Evolutionary conservation across 805 yeast genomes (phyloP), one percentile per base, ranked within the genome.

Genomic region (Cyberlindnera mississippiensis): DNA sequence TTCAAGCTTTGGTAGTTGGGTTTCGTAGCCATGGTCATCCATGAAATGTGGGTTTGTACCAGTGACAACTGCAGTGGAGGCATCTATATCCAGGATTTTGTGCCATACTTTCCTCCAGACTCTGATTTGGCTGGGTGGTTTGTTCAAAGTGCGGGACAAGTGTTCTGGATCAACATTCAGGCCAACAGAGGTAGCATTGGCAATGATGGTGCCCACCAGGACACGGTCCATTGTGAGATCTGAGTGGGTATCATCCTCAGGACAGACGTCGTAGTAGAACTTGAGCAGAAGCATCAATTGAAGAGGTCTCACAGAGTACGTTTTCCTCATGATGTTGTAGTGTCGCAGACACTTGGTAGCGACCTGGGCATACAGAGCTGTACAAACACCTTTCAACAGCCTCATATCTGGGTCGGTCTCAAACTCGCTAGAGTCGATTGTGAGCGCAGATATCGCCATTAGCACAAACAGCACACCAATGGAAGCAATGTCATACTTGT

Each of bases 201-300:
- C 76, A 12, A 73, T 55, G 17, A 78, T 46, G 46, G 71, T 56
- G 1, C 78, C 76, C 3, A 70, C 59, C 41, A 68, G 66, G 4
- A 73, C 67, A 39, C 67, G 71, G 0, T 73, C 60, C 37, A 69
- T 74, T 7, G 75, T 73, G 28, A 69, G 71, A 41, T 72, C 80
- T 3, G 67, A 63, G 1, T 72, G 69, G 50, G 76, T 78, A 27
- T 82, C 82, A 51, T 74, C 76, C 50, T 76, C 81, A 0, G 78
- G 80, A 1, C 78, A 71, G 39, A 55, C 61, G 22, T 57, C 63
- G 44, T 62, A 73, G 56, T 78, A 80, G 22, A 72, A 59, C 46
- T 74, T 67, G 52, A 73, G 59, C 41, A 70, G 61, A 26, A 77
- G 41, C 8, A 75, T 68, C 42, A 78, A 67, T 54, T 78, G 83